Conservation (phyloP, 1,139 yeast genomes). For the Blastobotrys apis region DNA sequence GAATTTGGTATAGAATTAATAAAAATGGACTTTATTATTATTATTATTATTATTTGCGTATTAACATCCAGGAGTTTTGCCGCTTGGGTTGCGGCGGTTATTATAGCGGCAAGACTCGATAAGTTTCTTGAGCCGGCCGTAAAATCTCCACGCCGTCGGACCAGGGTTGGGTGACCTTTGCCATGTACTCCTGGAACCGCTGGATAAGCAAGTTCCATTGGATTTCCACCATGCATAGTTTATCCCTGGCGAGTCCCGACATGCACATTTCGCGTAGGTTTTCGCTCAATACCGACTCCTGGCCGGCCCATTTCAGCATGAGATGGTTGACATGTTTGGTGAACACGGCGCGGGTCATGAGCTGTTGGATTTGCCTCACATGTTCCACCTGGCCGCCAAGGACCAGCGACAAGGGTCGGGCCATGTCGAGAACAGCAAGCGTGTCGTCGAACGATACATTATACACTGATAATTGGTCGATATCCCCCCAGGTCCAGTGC, state of each 20-base stretch:
- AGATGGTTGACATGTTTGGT: too few relatives aligned
- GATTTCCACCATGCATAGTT: not conserved
- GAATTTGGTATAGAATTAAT: not conserved
- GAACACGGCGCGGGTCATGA: too few relatives aligned
- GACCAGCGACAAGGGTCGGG: not conserved
- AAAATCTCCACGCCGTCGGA: not conserved
- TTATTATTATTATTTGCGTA: not conserved
- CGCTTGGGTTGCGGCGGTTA: too few relatives aligned
- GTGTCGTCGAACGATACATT: not conserved
- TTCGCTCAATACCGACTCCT: not conserved
- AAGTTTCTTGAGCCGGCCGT: not conserved
- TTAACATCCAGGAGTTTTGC: too few relatives aligned
- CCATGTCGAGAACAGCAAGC: not conserved
- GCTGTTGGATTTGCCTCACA: not conserved
- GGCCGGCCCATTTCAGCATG: not conserved
- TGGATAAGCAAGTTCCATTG: not conserved
- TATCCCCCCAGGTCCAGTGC: not conserved
- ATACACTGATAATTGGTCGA: not conserved
- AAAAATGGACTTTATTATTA: not conserved
- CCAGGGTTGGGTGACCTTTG: not conserved
- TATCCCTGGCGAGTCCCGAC: not conserved
- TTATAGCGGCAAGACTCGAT: too few relatives aligned
- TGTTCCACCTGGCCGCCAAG: not conserved
- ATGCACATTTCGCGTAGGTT: not conserved
- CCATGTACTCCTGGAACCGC: not conserved